Percentiles rank a stretch among this genome's conserved stretches.
These are phyloP conservation scores for Notholithocarpus densiflorus DNA, from an alignment of 306 rosid genomes.

Conservation along the genomic window DNA sequence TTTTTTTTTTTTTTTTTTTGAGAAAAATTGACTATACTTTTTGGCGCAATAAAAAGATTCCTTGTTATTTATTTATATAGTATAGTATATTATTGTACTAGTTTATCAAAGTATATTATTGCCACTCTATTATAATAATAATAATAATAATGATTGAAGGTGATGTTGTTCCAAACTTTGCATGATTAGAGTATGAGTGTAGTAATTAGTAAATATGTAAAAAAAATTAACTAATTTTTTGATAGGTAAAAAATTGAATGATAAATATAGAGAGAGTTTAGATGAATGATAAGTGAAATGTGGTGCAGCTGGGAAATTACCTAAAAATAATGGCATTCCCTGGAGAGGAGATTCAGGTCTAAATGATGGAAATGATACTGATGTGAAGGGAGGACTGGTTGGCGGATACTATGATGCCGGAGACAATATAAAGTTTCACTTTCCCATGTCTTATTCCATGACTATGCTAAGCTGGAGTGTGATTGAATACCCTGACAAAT, in stretches of 20 bases:
- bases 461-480: constrained; percentile 50
- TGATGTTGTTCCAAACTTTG: background rate
- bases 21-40: background rate
- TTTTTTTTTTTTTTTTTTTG: background rate
- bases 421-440: constrained; percentile 37
- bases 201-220: no score
- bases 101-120: no score
- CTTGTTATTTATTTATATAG: background rate
- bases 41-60: background rate
- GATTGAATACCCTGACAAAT: constrained; percentile 42
- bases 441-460: constrained; percentile 45
- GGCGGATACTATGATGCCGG: constrained; percentile 49
- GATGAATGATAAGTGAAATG: background rate
- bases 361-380: constrained; percentile 28
- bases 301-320: constrained; percentile 42
- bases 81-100: no score
- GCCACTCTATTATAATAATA: no score
- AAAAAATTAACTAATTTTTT: no score
- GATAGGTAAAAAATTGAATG: no score
- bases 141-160: background rate
- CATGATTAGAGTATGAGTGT: background rate
- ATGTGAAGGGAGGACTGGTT: constrained; percentile 28
- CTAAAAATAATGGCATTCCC: constrained; percentile 28
- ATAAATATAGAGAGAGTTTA: no score
- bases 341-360: constrained; percentile 45